Evolutionary conservation across 495 filamentous ascomycete genomes (phyloP), one percentile per base, ranked within the genome.

Genomic region (Talaromyces nanjingensis): DNA sequence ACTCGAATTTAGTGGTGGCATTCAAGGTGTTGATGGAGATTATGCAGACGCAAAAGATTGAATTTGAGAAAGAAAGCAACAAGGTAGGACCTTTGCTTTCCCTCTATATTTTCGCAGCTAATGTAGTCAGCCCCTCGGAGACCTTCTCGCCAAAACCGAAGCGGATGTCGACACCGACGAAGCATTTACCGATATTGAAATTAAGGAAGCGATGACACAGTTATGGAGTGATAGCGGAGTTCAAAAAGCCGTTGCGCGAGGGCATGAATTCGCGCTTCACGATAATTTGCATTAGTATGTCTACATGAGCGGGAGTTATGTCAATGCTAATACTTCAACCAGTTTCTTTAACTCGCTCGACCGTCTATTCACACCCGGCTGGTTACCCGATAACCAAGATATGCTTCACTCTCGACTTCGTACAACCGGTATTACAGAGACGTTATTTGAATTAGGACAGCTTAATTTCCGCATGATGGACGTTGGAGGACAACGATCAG

Each of bases 381-480:
- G 94, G 77, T 81, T 97, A 56, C 94, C 94, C n/a, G 92, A 89
- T 68, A 93, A 98, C 70, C 94, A 98, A 76, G 94, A 98, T 76
- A 88, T 98, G 65, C 83, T 98, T 33, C 90, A 94, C 58, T 96
- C 94, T 31, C 87, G 94, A 69, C 78, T 98, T 73, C 85, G 93
- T 67, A 98, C 93, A 18, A 98, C 94, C 7, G 94, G 94, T 69
- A 98, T 98, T 65, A 98, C 92, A 42, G 94, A 98, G 75, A 97
- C 94, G 1, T 81, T 96, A 64, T 98, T 98, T 76, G 93, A 97
- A 73, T 83, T 98, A 24, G 93, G 93, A 29, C 86, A 93, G 66
- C 86, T 98, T 73, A 97, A 93, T 67, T 98, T 97, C 75, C 87
- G 92, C 59, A 98, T 98, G 94, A 97, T 98, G 79, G 94, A 98